A percentile compares a stretch with the other conserved stretches of the same genome.
These are phyloP conservation scores for Schwanniomyces sp. DNA, from an alignment of 805 yeast species.

Conservation along the genomic window DNA sequence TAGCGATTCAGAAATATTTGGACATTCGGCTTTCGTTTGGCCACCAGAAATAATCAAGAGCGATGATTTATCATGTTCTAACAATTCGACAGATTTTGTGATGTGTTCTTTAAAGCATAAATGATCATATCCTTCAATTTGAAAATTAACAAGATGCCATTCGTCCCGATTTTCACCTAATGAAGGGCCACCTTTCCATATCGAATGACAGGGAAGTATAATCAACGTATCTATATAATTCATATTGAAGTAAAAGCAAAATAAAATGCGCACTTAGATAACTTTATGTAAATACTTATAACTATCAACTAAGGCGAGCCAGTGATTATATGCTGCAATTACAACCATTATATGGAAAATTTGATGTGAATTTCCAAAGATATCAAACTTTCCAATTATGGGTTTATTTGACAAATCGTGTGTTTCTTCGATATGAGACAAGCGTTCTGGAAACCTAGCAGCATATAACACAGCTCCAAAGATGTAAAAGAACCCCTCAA, in stretches of 20 bases:
- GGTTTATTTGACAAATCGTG: slow-evolving; percentile 9
- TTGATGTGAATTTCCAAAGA: slow-evolving; percentile 82
- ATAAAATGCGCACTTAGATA: neutral
- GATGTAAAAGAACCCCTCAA: slow-evolving; percentile 76
- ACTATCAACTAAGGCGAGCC: slow-evolving; percentile 57
- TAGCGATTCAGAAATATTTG: slow-evolving; percentile 58
- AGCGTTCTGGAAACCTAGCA: slow-evolving; percentile 72
- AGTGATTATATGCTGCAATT: slow-evolving; percentile 73
- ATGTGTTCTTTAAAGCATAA: slow-evolving; percentile 65
- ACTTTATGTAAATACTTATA: slow-evolving; percentile 49
- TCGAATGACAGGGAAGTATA: slow-evolving; percentile 53
- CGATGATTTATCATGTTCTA: slow-evolving; percentile 27
- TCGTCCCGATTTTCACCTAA: slow-evolving; percentile 50
- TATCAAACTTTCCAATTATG: slow-evolving; percentile 47
- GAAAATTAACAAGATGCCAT: slow-evolving; percentile 72
- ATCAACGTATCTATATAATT: slow-evolving; percentile 18
- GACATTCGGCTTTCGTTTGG: slow-evolving; percentile 58
- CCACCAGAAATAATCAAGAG: slow-evolving; percentile 64
- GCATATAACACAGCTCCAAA: slow-evolving; percentile 82
- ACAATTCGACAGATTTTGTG: slow-evolving; percentile 35
- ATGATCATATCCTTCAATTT: slow-evolving; percentile 68
- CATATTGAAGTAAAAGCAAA: neutral
- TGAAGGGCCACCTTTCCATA: slow-evolving; percentile 49
- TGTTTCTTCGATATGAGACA: slow-evolving; percentile 22
- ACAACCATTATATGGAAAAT: slow-evolving; percentile 79